These are phyloP conservation scores for Scedosporium aurantiacum DNA, from an alignment of 2,329 filamentous ascomycete genomes.

Conservation along the genomic window DNA sequence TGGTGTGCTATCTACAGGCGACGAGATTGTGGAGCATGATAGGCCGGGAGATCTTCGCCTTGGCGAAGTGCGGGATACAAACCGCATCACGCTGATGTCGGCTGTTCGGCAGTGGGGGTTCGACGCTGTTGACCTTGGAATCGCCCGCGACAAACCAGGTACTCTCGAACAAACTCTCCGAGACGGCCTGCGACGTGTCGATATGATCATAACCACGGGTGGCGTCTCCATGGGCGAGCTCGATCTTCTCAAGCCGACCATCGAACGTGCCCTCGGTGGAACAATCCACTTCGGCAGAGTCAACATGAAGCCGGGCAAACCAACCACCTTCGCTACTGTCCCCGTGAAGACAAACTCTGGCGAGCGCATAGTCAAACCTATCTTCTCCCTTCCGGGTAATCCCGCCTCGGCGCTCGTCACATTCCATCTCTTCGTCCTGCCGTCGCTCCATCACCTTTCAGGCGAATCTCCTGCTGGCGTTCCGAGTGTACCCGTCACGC, in stretches of 20 bases:
- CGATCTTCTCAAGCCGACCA: slow-evolving; percentile 90
- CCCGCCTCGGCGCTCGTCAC: slow-evolving; percentile 89
- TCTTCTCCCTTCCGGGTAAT: slow-evolving; percentile 91
- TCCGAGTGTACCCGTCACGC: slow-evolving; percentile 56
- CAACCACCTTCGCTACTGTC: slow-evolving; percentile 90
- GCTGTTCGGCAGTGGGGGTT: slow-evolving; percentile 67
- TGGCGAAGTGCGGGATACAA: slow-evolving; percentile 89
- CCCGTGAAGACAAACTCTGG: slow-evolving; percentile 51
- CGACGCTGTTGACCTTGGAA: slow-evolving; percentile 72
- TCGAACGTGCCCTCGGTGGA: slow-evolving; percentile 79
- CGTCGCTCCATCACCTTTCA: slow-evolving; percentile 65
- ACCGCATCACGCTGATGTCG: slow-evolving; percentile 76
- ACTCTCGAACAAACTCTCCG: slow-evolving; percentile 69
- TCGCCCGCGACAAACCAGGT: slow-evolving; percentile 63
- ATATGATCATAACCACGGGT: slow-evolving; percentile 82
- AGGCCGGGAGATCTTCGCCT: slow-evolving; percentile 50
- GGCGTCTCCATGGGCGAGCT: slow-evolving; percentile 98
- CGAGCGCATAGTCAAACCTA: slow-evolving; percentile 50
- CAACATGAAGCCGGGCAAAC: slow-evolving; percentile 96
- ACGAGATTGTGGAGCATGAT: slow-evolving; percentile 77
- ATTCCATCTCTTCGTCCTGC: slow-evolving; percentile 87
- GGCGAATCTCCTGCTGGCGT: slow-evolving; percentile 60
- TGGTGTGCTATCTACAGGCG: slow-evolving; percentile 84
- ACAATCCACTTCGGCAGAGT: slow-evolving; percentile 95
- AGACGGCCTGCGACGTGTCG: slow-evolving; percentile 59